phyloP scores from a whole-genome alignment of 176 grass and related monocot species.

The Carex scoparia region DNA sequence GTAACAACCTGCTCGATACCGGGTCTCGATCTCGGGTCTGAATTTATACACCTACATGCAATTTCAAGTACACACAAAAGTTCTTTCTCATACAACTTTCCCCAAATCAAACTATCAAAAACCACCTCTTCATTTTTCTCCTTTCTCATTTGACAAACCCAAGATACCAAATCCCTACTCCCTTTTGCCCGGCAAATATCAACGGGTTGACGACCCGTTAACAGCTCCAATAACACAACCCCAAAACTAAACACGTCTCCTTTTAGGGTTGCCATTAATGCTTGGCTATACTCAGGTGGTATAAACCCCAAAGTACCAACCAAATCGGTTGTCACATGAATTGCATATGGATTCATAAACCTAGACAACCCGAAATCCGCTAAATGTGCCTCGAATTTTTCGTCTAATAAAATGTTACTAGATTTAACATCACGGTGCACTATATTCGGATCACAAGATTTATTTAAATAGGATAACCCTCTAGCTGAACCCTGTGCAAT shows the following conservation, averaged over 20 bases:
- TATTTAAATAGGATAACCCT: slow-evolving; percentile 85
- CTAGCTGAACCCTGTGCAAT: slow-evolving; percentile 87
- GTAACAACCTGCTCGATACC: slow-evolving; percentile 75
- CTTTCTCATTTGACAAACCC: too few relatives aligned
- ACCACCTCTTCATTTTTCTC: too few relatives aligned
- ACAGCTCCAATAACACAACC: too few relatives aligned
- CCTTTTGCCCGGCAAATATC: too few relatives aligned
- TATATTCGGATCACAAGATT: slow-evolving; percentile 84
- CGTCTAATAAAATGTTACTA: slow-evolving; percentile 87
- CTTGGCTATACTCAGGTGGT: too few relatives aligned
- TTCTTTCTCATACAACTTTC: too few relatives aligned
- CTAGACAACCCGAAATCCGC: slow-evolving; percentile 95
- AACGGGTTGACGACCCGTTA: too few relatives aligned
- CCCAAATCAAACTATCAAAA: too few relatives aligned
- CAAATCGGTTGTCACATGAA: neutral
- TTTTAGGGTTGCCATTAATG: too few relatives aligned
- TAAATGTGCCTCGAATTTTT: slow-evolving; percentile 79
- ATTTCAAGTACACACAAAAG: slow-evolving; percentile 23
- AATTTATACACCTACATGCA: slow-evolving; percentile 62
- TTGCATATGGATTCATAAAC: slow-evolving; percentile 76
- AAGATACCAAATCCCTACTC: too few relatives aligned
- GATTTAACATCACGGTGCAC: slow-evolving; percentile 94
- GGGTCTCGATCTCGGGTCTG: slow-evolving; percentile 63
- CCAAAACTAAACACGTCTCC: too few relatives aligned
- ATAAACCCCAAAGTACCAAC: too few relatives aligned